A percentile compares a stretch with the other conserved stretches of the same genome.
Evolutionary conservation across 1,284 basidiomycete species (phyloP).

Genomic region (Ustilago cynodontis): DNA sequence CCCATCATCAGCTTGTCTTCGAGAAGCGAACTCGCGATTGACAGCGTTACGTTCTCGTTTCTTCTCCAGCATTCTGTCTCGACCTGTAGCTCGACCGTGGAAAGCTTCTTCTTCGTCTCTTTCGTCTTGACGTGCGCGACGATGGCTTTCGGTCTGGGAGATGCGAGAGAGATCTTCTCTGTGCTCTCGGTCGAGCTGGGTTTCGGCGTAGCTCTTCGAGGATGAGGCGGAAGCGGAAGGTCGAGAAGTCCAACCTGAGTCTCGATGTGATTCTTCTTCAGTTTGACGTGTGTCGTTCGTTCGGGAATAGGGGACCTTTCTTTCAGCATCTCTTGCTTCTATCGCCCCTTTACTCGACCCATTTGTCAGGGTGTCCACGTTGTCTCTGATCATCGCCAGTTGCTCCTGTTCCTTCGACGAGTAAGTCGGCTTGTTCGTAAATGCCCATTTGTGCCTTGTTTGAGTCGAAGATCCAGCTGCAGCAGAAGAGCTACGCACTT

Average conservation of each 20-base stretch:
- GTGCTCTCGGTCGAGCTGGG: slow-evolving; percentile 25
- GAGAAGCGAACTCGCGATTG: slow-evolving; percentile 53
- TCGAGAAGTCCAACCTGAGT: slow-evolving; percentile 28
- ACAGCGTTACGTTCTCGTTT: slow-evolving; percentile 22
- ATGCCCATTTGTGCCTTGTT: slow-evolving; percentile 46
- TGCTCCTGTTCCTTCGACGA: slow-evolving; percentile 29
- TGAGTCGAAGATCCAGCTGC: slow-evolving; percentile 19
- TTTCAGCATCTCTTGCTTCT: slow-evolving; percentile 48
- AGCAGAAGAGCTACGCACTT: slow-evolving; percentile 1
- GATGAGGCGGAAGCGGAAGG: neutral
- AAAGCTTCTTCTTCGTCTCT: slow-evolving; percentile 21
- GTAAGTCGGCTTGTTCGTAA: slow-evolving; percentile 21
- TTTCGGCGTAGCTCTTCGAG: slow-evolving; percentile 11
- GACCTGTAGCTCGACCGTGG: slow-evolving; percentile 48
- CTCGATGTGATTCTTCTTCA: slow-evolving; percentile 9
- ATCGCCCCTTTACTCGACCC: slow-evolving; percentile 35
- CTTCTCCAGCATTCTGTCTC: slow-evolving; percentile 51
- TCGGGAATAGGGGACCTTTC: slow-evolving; percentile 4
- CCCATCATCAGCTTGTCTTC: slow-evolving; percentile 43
- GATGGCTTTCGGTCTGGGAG: slow-evolving; percentile 3
- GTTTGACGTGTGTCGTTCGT: neutral
- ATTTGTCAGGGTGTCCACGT: slow-evolving; percentile 53
- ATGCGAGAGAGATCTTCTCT: slow-evolving; percentile 10
- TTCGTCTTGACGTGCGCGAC: slow-evolving; percentile 4
- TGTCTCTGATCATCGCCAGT: slow-evolving; percentile 40